Evolutionary conservation across 805 yeast genomes (phyloP).

Genomic region (Hanseniaspora jakobsenii): DNA sequence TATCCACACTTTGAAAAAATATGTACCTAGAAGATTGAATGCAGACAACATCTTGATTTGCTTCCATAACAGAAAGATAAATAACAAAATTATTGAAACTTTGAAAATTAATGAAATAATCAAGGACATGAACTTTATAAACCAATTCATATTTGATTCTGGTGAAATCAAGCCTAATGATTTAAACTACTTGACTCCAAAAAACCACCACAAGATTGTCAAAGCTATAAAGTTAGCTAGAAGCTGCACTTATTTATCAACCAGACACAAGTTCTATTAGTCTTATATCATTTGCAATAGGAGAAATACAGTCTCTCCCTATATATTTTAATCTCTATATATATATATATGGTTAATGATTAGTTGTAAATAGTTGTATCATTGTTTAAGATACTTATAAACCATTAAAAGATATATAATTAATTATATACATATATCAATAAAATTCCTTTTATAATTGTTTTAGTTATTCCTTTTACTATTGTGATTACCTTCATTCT

Average conservation of each 20-base stretch:
- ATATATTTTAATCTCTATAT: too few species aligned
- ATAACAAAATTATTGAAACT: conserved; percentile 3
- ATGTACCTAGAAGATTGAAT: conserved; percentile 1
- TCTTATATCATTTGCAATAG: neutral
- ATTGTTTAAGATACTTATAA: too few species aligned
- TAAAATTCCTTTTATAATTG: too few species aligned
- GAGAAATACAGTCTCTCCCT: too few species aligned
- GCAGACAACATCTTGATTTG: conserved; percentile 1
- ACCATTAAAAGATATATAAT: too few species aligned
- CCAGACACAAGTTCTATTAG: conserved; percentile 11
- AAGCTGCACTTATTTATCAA: neutral
- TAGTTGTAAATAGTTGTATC: too few species aligned
- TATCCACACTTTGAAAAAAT: neutral
- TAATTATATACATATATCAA: too few species aligned
- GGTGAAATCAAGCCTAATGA: conserved; percentile 13
- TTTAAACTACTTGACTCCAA: conserved; percentile 1
- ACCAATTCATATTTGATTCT: conserved; percentile 6
- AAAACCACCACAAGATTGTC: conserved; percentile 5
- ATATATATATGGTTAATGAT: too few species aligned
- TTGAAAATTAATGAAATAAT: conserved; percentile 2
- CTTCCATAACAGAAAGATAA: neutral
- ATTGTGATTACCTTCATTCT: too few species aligned
- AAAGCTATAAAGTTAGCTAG: conserved; percentile 5
- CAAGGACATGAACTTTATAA: conserved; percentile 1
- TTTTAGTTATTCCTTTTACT: too few species aligned